Evolutionary conservation across 495 filamentous ascomycete species (phyloP).

Genomic region (Xylaria telfairii): DNA sequence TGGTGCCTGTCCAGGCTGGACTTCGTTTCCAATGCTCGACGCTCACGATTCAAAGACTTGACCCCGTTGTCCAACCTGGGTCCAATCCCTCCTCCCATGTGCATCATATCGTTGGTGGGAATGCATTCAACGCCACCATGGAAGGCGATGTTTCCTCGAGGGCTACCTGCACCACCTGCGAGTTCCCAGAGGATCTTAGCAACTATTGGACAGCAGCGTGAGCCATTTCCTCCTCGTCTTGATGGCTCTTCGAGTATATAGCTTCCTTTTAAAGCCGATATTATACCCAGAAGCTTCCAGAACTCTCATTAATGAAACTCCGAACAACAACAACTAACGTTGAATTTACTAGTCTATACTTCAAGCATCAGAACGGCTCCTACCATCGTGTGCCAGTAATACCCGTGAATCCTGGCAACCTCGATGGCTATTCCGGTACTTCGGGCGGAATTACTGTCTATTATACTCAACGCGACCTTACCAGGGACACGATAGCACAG

Average conservation of each 20-base stretch:
- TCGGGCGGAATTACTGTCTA: conserved; percentile 59
- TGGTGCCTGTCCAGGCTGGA: conserved; percentile 49
- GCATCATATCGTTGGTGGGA: conserved; percentile 58
- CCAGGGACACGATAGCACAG: conserved; percentile 45
- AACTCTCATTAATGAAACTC: not conserved
- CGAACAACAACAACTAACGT: not conserved
- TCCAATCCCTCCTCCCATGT: conserved; percentile 52
- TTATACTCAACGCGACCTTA: conserved; percentile 57
- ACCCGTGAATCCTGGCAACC: conserved; percentile 45
- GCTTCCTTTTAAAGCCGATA: not conserved
- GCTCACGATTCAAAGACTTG: conserved; percentile 54
- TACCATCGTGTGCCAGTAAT: conserved; percentile 58
- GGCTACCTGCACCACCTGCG: conserved; percentile 55
- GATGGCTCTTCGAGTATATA: not conserved
- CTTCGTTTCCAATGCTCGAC: conserved; percentile 59
- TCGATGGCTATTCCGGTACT: conserved; percentile 22
- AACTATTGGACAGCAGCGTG: conserved; percentile 59
- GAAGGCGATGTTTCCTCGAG: conserved; percentile 47
- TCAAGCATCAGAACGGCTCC: conserved; percentile 58
- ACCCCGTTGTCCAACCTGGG: conserved; percentile 57
- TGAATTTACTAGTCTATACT: conserved; percentile 43
- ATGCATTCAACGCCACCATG: conserved; percentile 59
- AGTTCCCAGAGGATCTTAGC: conserved; percentile 55
- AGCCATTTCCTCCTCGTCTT: not conserved
- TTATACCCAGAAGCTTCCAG: not conserved